These are phyloP conservation scores for Annulohypoxylon moriforme DNA, from an alignment of 495 filamentous ascomycete genomes.

Conservation along the genomic window DNA sequence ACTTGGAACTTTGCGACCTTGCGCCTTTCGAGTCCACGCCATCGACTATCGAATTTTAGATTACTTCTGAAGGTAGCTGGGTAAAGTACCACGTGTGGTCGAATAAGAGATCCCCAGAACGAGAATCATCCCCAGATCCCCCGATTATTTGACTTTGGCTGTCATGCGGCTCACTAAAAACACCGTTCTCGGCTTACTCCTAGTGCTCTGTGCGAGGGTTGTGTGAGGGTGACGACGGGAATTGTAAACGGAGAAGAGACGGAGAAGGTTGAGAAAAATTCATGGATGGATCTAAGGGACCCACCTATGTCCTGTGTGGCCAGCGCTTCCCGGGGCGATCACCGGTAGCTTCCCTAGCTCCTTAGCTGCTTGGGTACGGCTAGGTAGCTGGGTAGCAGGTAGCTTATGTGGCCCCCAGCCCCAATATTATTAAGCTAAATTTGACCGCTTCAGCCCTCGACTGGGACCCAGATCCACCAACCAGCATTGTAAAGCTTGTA, in stretches of 20 bases:
- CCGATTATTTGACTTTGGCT: conserved; percentile 1
- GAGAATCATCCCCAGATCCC: background rate
- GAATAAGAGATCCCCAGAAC: conserved; percentile 8
- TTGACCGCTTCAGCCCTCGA: conserved; percentile 30
- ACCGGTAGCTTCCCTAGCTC: conserved; percentile 6
- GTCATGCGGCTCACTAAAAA: conserved; percentile 26
- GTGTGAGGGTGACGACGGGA: conserved; percentile 1
- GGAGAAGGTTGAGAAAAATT: background rate
- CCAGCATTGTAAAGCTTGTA: conserved; percentile 5
- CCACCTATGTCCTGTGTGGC: no score
- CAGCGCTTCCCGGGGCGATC: conserved; percentile 18
- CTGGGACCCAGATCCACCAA: conserved; percentile 15
- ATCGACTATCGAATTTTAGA: conserved; percentile 17
- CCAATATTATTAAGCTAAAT: conserved; percentile 8
- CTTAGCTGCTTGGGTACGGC: background rate
- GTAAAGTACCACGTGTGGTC: background rate
- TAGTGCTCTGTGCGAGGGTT: background rate
- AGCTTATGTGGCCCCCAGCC: background rate
- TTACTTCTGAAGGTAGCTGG: background rate
- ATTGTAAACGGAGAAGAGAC: conserved; percentile 13
- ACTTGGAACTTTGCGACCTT: background rate
- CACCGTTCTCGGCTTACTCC: conserved; percentile 22
- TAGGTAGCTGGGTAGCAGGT: no score
- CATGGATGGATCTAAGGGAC: no score
- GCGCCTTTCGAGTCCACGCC: conserved; percentile 18